Evolutionary conservation across 768 basidiomycete species (phyloP).

Genomic region (Collybia nuda): DNA sequence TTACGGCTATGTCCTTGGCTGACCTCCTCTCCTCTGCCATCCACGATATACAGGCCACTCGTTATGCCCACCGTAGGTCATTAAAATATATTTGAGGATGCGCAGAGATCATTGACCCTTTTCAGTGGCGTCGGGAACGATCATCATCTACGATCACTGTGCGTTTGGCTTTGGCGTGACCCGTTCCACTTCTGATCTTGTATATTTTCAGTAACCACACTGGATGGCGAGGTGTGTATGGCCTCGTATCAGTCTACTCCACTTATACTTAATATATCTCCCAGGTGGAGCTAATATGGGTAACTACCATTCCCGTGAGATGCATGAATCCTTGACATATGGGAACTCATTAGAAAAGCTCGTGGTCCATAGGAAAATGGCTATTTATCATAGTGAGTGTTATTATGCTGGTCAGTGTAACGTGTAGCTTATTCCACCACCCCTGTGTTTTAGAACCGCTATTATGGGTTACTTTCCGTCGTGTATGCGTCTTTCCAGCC

Average conservation of each 20-base stretch:
- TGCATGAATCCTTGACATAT: not conserved
- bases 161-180: constrained; percentile 16
- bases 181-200: not conserved
- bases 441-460: constrained; percentile 49
- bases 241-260: not conserved
- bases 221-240: constrained; percentile 48
- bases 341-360: constrained; percentile 34
- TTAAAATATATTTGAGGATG: not conserved
- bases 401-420: not conserved
- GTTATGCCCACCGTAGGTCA: constrained; percentile 42
- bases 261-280: constrained; percentile 2
- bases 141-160: constrained; percentile 58
- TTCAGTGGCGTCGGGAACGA: constrained; percentile 49
- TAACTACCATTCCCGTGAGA: constrained; percentile 16
- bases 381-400: constrained; percentile 51
- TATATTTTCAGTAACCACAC: constrained; percentile 40
- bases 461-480: constrained; percentile 50
- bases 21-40: constrained; percentile 21
- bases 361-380: constrained; percentile 56
- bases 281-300: constrained; percentile 58
- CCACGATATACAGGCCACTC: constrained; percentile 36
- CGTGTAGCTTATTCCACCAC: not conserved
- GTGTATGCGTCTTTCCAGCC: constrained; percentile 35
- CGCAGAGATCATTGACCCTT: not conserved
- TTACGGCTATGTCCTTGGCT: too few species aligned